Evolutionary conservation across 2,329 filamentous ascomycete species (phyloP).

Genomic region (Ceratocystis albifundus): DNA sequence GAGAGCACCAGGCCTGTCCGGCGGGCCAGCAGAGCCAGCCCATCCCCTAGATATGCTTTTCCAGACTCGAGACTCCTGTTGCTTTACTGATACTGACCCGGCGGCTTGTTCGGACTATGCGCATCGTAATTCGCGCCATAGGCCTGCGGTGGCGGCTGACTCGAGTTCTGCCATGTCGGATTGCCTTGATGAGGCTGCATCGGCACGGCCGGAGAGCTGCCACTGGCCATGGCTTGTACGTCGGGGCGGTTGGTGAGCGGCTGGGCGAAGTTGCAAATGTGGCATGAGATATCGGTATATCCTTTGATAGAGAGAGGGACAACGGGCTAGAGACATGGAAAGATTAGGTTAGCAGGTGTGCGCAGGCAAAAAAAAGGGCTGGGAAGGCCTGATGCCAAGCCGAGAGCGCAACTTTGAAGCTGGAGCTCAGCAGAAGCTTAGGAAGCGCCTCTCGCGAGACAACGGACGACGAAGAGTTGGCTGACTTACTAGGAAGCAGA

Average conservation of each 20-base stretch:
- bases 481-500: conserved; percentile 58
- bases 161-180: conserved; percentile 29
- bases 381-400: conserved; percentile 19
- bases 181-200: conserved; percentile 20
- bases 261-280: conserved; percentile 66
- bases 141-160: conserved; percentile 24
- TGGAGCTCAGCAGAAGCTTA: conserved; percentile 4
- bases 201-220: conserved; percentile 29
- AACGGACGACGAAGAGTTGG: conserved; percentile 20
- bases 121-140: conserved; percentile 23
- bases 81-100: conserved; percentile 17
- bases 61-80: not conserved
- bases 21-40: not conserved
- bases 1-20: too few relatives aligned
- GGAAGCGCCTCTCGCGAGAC: not conserved
- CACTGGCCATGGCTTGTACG: conserved; percentile 41
- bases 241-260: conserved; percentile 48
- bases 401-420: conserved; percentile 22
- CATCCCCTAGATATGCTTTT: not conserved
- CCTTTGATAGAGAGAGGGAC: conserved; percentile 58
- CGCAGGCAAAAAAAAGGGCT: conserved; percentile 58
- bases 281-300: conserved; percentile 59
- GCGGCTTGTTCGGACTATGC: conserved; percentile 17
- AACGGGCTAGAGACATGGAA: conserved; percentile 41
- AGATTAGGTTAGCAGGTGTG: conserved; percentile 30